Percentiles rank a stretch among this genome's conserved stretches.
These are phyloP conservation scores for Chrysanthemum lavandulifolium DNA, from an alignment of 129 eudicot genomes.

Conservation along the genomic window DNA sequence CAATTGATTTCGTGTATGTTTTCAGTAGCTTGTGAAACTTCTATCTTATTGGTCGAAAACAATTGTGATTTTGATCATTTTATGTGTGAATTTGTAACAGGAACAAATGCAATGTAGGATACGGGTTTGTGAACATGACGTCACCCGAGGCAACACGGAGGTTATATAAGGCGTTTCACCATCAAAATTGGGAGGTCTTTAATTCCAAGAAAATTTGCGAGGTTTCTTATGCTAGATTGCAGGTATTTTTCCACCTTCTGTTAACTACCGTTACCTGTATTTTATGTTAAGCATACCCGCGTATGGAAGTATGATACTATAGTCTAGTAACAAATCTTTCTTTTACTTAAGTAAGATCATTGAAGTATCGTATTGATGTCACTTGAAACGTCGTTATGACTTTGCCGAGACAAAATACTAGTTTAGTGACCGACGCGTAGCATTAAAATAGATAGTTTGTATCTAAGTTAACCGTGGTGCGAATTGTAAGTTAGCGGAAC, in stretches of 20 bases:
- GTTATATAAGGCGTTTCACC: constrained; percentile 76
- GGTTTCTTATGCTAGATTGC: constrained; percentile 89
- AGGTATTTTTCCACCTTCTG: constrained; percentile 35
- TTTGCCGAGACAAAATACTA: no score
- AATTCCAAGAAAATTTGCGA: constrained; percentile 90
- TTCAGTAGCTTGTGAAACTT: no score
- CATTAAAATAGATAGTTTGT: no score
- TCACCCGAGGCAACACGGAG: constrained; percentile 78
- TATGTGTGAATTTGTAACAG: constrained; percentile 28
- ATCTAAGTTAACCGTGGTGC: no score
- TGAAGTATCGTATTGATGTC: no score
- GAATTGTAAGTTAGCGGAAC: no score
- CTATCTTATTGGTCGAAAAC: background rate
- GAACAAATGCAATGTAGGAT: constrained; percentile 97
- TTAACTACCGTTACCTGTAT: background rate
- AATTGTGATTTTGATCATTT: background rate
- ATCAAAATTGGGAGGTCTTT: constrained; percentile 89
- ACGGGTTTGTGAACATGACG: constrained; percentile 98
- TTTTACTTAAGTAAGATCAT: no score
- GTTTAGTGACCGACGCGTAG: no score
- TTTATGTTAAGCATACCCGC: no score
- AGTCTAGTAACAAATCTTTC: no score
- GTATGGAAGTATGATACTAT: no score
- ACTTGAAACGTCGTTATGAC: no score
- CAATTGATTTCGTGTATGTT: constrained; percentile 84